These are phyloP conservation scores for Kregervanrija fluxuum DNA, from an alignment of 805 yeast species.

Conservation along the genomic window DNA sequence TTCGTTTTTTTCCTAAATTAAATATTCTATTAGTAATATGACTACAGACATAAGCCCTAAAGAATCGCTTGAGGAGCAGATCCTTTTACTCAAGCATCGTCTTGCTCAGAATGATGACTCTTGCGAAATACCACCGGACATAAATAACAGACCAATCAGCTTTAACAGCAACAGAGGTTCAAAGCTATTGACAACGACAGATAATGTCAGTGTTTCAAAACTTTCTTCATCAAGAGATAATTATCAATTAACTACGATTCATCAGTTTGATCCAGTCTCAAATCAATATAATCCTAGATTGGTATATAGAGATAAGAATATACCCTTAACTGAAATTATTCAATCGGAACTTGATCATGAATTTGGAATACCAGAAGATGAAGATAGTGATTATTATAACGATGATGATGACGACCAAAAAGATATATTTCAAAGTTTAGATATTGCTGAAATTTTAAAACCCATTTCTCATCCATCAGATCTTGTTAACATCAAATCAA, in stretches of 20 bases:
- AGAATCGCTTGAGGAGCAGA: conserved; percentile 14
- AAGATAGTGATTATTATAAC: conserved; percentile 3
- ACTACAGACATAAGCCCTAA: too few relatives aligned
- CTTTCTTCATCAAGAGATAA: conserved; percentile 19
- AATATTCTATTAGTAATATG: too few relatives aligned
- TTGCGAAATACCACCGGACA: too few relatives aligned
- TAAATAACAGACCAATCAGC: too few relatives aligned
- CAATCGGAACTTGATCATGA: conserved; percentile 23
- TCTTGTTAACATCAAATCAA: conserved; percentile 60
- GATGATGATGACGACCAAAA: conserved; percentile 17
- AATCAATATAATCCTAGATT: conserved; percentile 17
- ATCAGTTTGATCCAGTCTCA: conserved; percentile 11
- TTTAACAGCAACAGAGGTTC: conserved; percentile 22
- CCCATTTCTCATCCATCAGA: conserved; percentile 83
- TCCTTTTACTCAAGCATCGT: conserved; percentile 17
- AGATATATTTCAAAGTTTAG: conserved; percentile 38
- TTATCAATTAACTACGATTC: conserved; percentile 14
- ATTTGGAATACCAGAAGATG: conserved; percentile 18
- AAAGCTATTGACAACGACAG: conserved; percentile 21
- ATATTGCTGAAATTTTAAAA: conserved; percentile 53
- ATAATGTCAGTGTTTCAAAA: conserved; percentile 17
- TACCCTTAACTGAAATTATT: conserved; percentile 19
- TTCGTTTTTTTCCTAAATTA: too few relatives aligned
- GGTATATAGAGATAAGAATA: conserved; percentile 19
- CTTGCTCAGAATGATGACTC: too few relatives aligned